Conservation (phyloP, 169 alveolate genomes). For the Plasmodium knowlesi region DNA sequence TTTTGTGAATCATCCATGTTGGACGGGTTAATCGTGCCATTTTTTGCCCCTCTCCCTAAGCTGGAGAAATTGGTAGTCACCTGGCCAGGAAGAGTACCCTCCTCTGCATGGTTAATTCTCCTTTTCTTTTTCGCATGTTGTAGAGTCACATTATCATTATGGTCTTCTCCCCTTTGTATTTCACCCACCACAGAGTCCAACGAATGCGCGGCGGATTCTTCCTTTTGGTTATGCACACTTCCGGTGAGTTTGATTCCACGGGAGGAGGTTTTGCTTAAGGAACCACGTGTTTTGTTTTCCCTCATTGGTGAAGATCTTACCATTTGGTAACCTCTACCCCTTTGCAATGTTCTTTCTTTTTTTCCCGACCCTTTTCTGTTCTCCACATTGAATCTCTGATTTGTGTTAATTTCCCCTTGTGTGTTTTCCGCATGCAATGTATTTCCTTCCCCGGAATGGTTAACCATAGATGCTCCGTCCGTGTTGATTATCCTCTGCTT, state of each 20-base stretch:
- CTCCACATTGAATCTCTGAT: neutral
- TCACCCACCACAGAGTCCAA: neutral
- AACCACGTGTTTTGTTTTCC: neutral
- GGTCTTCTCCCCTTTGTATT: neutral
- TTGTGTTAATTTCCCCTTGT: neutral
- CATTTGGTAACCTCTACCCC: neutral
- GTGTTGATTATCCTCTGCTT: neutral
- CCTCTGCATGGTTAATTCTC: neutral
- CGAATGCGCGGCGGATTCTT: neutral
- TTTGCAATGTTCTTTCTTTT: neutral
- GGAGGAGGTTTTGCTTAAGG: neutral
- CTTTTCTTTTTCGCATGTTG: neutral
- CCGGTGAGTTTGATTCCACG: neutral
- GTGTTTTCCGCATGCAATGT: neutral
- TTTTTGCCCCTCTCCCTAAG: neutral
- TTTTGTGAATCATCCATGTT: neutral
- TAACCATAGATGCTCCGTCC: neutral
- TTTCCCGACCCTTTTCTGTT: neutral
- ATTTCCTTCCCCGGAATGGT: neutral
- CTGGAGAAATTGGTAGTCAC: neutral
- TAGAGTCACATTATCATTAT: neutral
- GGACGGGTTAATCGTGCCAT: neutral
- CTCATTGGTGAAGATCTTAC: neutral
- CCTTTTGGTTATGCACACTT: neutral
- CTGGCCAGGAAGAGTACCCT: neutral